phyloP scores from a whole-genome alignment of 2,329 filamentous ascomycete species.

The Colletotrichum aenigma region DNA sequence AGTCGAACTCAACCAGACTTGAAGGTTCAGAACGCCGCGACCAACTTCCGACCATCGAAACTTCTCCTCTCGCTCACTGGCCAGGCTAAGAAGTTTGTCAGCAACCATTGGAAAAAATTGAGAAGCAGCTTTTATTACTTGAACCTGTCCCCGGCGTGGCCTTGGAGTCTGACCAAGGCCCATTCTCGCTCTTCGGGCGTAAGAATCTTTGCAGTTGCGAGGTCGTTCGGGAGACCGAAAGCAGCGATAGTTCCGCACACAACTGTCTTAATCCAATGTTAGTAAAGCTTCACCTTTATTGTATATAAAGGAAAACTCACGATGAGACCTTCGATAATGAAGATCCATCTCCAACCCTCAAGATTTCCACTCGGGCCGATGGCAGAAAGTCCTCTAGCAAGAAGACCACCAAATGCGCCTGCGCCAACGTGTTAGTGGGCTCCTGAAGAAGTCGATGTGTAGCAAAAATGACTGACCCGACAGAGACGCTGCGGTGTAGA shows the following conservation, averaged over 20 bases:
- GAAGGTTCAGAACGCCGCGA: conserved; percentile 63
- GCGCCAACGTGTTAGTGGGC: not conserved
- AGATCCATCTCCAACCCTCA: conserved; percentile 66
- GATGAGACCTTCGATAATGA: conserved; percentile 63
- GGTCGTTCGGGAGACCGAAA: conserved; percentile 59
- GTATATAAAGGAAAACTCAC: conserved; percentile 31
- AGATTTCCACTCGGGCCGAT: conserved; percentile 60
- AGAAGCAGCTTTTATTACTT: conserved; percentile 19
- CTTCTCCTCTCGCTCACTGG: conserved; percentile 42
- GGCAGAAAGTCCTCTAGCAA: conserved; percentile 65
- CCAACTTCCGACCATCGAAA: conserved; percentile 67
- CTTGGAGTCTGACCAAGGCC: conserved; percentile 48
- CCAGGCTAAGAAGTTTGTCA: conserved; percentile 5
- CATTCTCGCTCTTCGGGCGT: conserved; percentile 54
- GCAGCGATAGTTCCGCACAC: conserved; percentile 55
- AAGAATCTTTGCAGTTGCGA: conserved; percentile 59
- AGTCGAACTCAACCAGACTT: conserved; percentile 66
- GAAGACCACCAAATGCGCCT: conserved; percentile 65
- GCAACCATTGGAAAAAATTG: rapidly evolving
- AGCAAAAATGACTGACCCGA: conserved; percentile 38
- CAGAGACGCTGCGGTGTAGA: conserved; percentile 70
- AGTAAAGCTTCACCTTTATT: not conserved
- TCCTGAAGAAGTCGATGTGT: not conserved
- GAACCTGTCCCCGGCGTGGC: conserved; percentile 38
- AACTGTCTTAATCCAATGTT: conserved; percentile 48